Percentiles rank a stretch among this genome's conserved stretches.
Conservation (phyloP, 2,329 filamentous ascomycete species). For the Basipetospora chlamydospora region DNA sequence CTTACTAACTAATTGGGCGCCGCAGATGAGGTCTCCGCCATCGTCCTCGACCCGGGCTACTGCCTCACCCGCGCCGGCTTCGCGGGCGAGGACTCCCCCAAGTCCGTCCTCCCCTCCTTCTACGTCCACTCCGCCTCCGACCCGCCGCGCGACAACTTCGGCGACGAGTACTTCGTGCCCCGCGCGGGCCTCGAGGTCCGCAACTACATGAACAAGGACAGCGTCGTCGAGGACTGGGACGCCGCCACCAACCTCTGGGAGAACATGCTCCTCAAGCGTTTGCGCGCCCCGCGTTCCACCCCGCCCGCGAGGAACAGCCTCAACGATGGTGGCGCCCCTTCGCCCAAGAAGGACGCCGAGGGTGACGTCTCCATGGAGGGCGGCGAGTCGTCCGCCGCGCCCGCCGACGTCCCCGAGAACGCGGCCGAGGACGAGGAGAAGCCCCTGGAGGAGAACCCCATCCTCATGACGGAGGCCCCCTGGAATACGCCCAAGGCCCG, state of each 20-base stretch:
- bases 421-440: conserved; percentile 46
- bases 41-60: conserved; percentile 91
- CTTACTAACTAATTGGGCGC: conserved; percentile 7
- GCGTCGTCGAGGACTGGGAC: conserved; percentile 94
- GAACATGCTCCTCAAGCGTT: conserved; percentile 72
- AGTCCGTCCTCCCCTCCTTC: conserved; percentile 80
- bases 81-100: conserved; percentile 92
- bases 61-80: conserved; percentile 86
- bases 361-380: conserved; percentile 47
- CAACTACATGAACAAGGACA: conserved; percentile 84
- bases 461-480: conserved; percentile 85
- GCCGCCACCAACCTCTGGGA: conserved; percentile 82
- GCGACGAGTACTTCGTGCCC: conserved; percentile 79
- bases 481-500: conserved; percentile 82
- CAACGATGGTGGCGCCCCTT: conserved; percentile 43
- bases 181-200: conserved; percentile 64
- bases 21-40: conserved; percentile 87
- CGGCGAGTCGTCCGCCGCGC: not conserved
- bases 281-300: conserved; percentile 58
- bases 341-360: conserved; percentile 35
- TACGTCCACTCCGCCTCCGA: conserved; percentile 50
- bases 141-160: conserved; percentile 51
- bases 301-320: conserved; percentile 57
- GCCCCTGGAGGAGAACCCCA: conserved; percentile 72
- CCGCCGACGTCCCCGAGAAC: conserved; percentile 3